Percentiles rank a stretch among this genome's conserved stretches.
Conservation (phyloP, 2,329 filamentous ascomycete species). For the Xylariaceae sp. region DNA sequence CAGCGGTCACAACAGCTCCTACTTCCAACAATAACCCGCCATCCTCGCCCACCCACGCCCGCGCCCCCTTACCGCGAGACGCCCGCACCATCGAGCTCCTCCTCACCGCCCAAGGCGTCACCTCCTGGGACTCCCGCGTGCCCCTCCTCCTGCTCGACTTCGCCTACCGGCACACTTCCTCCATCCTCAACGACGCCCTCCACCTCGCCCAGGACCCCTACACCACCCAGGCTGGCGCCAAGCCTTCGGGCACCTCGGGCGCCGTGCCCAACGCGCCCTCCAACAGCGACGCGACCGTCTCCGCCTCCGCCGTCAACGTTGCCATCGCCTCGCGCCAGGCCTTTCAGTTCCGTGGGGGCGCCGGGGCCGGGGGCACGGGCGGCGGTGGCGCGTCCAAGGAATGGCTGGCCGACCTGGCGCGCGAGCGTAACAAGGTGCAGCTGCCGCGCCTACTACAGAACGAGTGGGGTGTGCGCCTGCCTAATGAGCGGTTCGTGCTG, state of each 20-base stretch:
- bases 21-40: slow-evolving; percentile 18
- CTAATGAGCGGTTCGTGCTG: slow-evolving; percentile 64
- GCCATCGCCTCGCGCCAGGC: slow-evolving; percentile 65
- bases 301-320: slow-evolving; percentile 64
- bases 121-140: slow-evolving; percentile 76
- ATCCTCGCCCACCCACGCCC: slow-evolving; percentile 21
- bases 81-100: slow-evolving; percentile 76
- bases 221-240: slow-evolving; percentile 50
- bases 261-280: slow-evolving; percentile 43
- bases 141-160: slow-evolving; percentile 82
- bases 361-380: slow-evolving; percentile 36
- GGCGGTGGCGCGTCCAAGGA: slow-evolving; percentile 62
- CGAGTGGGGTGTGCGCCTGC: slow-evolving; percentile 64
- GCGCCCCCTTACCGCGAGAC: slow-evolving; percentile 65
- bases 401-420: slow-evolving; percentile 70
- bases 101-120: slow-evolving; percentile 73
- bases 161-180: slow-evolving; percentile 75
- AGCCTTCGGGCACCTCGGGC: slow-evolving; percentile 45
- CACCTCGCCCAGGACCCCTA: slow-evolving; percentile 68
- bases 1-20: slow-evolving; percentile 9
- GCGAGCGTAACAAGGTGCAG: slow-evolving; percentile 63
- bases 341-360: slow-evolving; percentile 62
- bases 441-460: slow-evolving; percentile 59
- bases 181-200: slow-evolving; percentile 66
- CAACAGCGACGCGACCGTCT: slow-evolving; percentile 52